Base-by-base conservation (phyloP, 1,284 basidiomycete species). In the Ceratobasidium sp. region DNA sequence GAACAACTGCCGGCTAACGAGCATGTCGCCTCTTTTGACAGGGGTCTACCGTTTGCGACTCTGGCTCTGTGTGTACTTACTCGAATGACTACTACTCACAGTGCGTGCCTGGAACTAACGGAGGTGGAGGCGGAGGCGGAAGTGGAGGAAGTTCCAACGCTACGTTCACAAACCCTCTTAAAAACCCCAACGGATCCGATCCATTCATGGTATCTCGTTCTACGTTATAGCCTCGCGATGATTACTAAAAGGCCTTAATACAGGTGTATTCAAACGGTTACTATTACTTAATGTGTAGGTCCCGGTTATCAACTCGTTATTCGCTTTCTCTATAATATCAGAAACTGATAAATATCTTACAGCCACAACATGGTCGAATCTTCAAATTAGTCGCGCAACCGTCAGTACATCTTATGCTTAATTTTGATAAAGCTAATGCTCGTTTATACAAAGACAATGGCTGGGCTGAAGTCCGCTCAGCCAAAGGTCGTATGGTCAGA, bases 331-430 rank as follows among this genome's bases (percentile, higher is more conserved):
- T 33, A 17, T 46, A 40, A 33, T 66, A 20, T 33, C 26, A 28
- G 54, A 59, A 2, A 26, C 38, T 28, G 13, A 42, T n/a, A 17
- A 23, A 26, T 15, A 17, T 6, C 40, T 40, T 33, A 84, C 84
- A 17, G 82, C 85, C 0, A 86, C 86, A 1, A 86, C 86, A 1
- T 86, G 86, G 86, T 82, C 80, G 9, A 85, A 86, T 68, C 83
- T 86, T 59, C 84, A 86, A 77, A 84, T 86, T 40, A 83, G 84
- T 23, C 83, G 85, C 12, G 85, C 84, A 12, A 84, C 52, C 17
- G 64, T 56, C n/a, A 54, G 50, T 54, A 9, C 17, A 20, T 62
- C 33, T 33, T 33, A 33, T 33, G 33, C 33, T 33, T 33, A 33
- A 33, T 33, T 33, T 33, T 33, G 33, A 33, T 33, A 33, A 33